phyloP scores from a whole-genome alignment of 805 yeast species.

The Saturnispora ahearnii region DNA sequence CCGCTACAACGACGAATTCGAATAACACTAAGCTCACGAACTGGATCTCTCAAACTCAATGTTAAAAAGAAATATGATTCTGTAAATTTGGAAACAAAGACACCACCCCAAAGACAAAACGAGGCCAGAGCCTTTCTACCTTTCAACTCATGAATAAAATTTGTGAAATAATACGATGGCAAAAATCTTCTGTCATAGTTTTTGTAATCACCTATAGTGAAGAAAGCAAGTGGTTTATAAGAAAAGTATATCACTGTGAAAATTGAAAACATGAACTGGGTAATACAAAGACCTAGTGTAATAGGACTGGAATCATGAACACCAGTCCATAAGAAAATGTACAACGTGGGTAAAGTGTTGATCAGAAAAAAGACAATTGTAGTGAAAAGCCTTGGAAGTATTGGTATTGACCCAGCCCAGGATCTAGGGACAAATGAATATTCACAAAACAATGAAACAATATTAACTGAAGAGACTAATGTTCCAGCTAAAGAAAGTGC shows the following conservation, averaged over 20 bases:
- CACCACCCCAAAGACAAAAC: constrained; percentile 71
- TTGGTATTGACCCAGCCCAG: constrained; percentile 64
- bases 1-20: constrained; percentile 86
- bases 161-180: too few species aligned
- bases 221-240: too few species aligned
- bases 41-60: constrained; percentile 86
- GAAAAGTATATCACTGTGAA: too few species aligned
- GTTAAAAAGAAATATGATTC: constrained; percentile 93
- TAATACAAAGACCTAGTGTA: constrained; percentile 61
- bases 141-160: too few species aligned
- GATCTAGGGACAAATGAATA: constrained; percentile 56
- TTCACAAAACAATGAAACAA: constrained; percentile 51
- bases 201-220: too few species aligned
- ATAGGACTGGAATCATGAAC: too few species aligned
- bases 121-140: too few species aligned
- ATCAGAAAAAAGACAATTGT: constrained; percentile 28
- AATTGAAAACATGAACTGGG: constrained; percentile 32
- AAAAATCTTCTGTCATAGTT: too few species aligned
- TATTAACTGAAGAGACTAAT: constrained; percentile 36
- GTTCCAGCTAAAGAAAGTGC: constrained; percentile 82
- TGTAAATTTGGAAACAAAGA: constrained; percentile 76
- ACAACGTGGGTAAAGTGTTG: constrained; percentile 42
- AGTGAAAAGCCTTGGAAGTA: constrained; percentile 32
- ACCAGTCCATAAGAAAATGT: constrained; percentile 49
- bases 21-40: constrained; percentile 74